A percentile compares a stretch with the other conserved stretches of the same genome.
These are phyloP conservation scores for Sicyos edulis DNA, from an alignment of 306 rosid species.

Conservation along the genomic window DNA sequence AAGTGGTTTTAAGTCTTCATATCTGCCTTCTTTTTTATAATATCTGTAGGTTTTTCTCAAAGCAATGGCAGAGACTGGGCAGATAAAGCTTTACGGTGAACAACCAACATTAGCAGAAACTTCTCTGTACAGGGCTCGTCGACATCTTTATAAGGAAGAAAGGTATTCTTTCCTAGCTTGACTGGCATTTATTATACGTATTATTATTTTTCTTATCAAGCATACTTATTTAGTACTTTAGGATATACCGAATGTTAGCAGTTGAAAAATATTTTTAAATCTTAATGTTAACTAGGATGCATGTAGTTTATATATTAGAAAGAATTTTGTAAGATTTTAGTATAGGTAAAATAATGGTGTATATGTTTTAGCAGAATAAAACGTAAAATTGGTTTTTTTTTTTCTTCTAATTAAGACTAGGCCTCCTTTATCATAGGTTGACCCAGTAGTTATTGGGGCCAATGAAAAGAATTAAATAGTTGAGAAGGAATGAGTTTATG, in stretches of 20 bases:
- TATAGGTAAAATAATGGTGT: no score
- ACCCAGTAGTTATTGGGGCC: no score
- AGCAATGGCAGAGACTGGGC: conserved; percentile 98
- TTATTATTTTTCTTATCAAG: background rate
- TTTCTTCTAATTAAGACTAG: no score
- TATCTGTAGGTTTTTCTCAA: conserved; percentile 77
- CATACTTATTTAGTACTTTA: conserved; percentile 4
- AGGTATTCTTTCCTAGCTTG: conserved; percentile 42
- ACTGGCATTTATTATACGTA: background rate
- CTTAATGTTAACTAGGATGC: no score
- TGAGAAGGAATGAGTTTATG: no score
- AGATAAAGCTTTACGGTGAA: conserved; percentile 77
- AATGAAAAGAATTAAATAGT: no score
- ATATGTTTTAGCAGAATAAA: no score
- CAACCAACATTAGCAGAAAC: conserved; percentile 80
- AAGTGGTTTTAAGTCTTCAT: conserved; percentile 17
- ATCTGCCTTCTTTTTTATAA: conserved; percentile 12
- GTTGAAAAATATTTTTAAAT: background rate
- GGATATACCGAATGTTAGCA: conserved; percentile 22
- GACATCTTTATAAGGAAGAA: conserved; percentile 89
- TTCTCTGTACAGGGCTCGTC: conserved; percentile 88
- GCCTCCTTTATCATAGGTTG: no score
- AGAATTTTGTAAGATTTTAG: no score
- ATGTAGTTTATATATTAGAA: no score
- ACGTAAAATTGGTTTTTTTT: no score